Conservation (phyloP, 1,139 yeast genomes). For the Tardiomyces depauwii region DNA sequence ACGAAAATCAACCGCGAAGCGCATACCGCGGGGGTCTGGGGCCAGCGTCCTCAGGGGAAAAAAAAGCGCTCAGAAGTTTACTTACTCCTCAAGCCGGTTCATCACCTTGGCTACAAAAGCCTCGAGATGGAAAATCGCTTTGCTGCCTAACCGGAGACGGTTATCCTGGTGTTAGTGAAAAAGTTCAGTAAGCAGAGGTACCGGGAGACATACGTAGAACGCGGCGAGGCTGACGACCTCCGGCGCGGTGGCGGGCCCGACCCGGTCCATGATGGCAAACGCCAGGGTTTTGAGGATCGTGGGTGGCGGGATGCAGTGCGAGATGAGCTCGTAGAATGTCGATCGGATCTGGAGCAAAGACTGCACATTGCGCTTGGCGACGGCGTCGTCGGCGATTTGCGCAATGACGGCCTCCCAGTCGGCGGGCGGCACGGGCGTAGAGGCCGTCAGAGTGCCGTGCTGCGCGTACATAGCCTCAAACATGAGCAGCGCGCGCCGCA, state of each 20-base stretch:
- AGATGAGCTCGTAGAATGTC: conserved; percentile 67
- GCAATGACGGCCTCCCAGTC: conserved; percentile 84
- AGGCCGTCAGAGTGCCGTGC: conserved; percentile 19
- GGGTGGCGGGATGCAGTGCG: conserved; percentile 90
- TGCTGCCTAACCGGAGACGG: conserved; percentile 73
- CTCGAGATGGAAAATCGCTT: conserved; percentile 88
- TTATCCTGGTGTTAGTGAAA: conserved; percentile 40
- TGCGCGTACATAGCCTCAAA: conserved; percentile 81
- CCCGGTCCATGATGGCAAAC: conserved; percentile 40
- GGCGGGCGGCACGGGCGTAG: conserved; percentile 41
- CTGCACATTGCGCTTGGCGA: conserved; percentile 52
- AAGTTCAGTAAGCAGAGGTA: background rate
- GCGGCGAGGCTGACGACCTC: conserved; percentile 61
- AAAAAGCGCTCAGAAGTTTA: conserved; percentile 4
- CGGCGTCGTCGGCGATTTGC: conserved; percentile 50
- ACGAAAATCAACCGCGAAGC: no score
- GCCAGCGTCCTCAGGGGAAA: background rate
- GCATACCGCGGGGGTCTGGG: background rate
- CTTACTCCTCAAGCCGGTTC: conserved; percentile 42
- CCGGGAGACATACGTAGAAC: conserved; percentile 29
- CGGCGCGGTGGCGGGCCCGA: conserved; percentile 33
- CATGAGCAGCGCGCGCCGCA: conserved; percentile 67
- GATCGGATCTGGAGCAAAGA: conserved; percentile 58
- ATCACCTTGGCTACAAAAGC: conserved; percentile 85
- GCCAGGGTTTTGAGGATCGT: conserved; percentile 59